Evolutionary conservation across 306 rosid species (phyloP), one percentile per base, ranked within the genome.

Genomic region (Betula pendula): DNA sequence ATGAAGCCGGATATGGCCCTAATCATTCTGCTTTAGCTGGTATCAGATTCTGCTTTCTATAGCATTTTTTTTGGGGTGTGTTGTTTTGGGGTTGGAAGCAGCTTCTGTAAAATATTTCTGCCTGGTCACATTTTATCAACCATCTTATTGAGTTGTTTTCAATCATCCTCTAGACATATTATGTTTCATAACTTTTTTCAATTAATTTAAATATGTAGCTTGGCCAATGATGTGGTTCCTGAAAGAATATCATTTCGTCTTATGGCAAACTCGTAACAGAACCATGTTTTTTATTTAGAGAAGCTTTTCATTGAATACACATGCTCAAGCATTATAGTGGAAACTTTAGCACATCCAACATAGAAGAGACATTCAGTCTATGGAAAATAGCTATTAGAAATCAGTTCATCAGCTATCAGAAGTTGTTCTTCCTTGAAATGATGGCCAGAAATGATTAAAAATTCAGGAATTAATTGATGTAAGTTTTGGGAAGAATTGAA

Each of bases 1-100:
- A 95, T 76, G 98, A 95, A 82, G 76, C 97, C 75, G 97, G 96
- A 78, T 95, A 92, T 68, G 98, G 98, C 73, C 89, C 92, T 75
- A 95, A 95, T 88, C 98, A 95, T 86, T 92, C 84, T 77, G 95
- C 97, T 79, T 80, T 78, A 75, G 97, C 97, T 62, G 97, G 98
- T 92, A 75, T 69, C 56, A 20, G 35, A 51, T 71, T 63, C 83
- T 48, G 38, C 49, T 72, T 63, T 72, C 38, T 48, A 43, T 58
- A 24, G 68, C 58, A 60, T 76, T 38, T 44, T 76, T 67, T 74
- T 67, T 53, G 31, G 50, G 38, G 60, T 72, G 68, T 74, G 72
- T 25, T 50, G 16, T 35, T 52, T 63, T 8, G n/a, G n/a, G 29
- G 14, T 35, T 35, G 55, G 42, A 69, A 48, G 22, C 22, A 81